Evolutionary conservation across 768 basidiomycete genomes (phyloP).

Genomic region (Hebeloma cylindrosporum): DNA sequence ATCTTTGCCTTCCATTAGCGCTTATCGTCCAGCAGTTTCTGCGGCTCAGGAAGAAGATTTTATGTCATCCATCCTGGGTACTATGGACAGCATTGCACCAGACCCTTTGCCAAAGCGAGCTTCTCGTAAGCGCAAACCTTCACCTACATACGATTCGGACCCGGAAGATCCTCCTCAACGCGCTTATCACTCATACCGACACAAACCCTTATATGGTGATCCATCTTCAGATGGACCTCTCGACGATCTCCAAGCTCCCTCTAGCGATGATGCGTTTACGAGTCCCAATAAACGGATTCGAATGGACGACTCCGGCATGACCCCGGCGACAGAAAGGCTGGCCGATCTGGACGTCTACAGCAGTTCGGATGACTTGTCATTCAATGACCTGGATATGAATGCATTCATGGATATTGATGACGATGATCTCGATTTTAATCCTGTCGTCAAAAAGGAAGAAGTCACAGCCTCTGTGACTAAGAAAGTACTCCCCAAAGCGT

Average conservation of each 20-base stretch:
- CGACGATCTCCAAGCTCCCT: conserved; percentile 36
- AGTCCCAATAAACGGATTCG: conserved; percentile 73
- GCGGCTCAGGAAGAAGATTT: conserved; percentile 86
- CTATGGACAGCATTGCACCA: conserved; percentile 52
- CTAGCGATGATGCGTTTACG: conserved; percentile 60
- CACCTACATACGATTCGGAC: conserved; percentile 42
- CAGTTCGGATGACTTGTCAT: conserved; percentile 45
- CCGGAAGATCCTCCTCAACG: conserved; percentile 38
- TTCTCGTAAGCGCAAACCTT: conserved; percentile 69
- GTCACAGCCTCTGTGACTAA: conserved; percentile 26
- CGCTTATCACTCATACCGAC: conserved; percentile 32
- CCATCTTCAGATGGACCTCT: conserved; percentile 48
- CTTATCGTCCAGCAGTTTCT: conserved; percentile 76
- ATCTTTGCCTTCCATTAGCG: conserved; percentile 64
- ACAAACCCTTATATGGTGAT: conserved; percentile 34
- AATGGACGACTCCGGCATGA: conserved; percentile 42
- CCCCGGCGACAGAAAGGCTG: conserved; percentile 59
- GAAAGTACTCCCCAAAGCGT: conserved; percentile 16
- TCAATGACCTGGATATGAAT: conserved; percentile 60
- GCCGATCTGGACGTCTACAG: conserved; percentile 59
- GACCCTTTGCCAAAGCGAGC: conserved; percentile 21
- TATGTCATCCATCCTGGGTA: conserved; percentile 78
- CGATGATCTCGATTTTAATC: conserved; percentile 40
- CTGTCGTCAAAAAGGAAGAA: conserved; percentile 33
- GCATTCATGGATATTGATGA: conserved; percentile 63